Percentiles rank a stretch among this genome's conserved stretches.
phyloP scores from a whole-genome alignment of 208 protist species.

The Giardia muris region DNA sequence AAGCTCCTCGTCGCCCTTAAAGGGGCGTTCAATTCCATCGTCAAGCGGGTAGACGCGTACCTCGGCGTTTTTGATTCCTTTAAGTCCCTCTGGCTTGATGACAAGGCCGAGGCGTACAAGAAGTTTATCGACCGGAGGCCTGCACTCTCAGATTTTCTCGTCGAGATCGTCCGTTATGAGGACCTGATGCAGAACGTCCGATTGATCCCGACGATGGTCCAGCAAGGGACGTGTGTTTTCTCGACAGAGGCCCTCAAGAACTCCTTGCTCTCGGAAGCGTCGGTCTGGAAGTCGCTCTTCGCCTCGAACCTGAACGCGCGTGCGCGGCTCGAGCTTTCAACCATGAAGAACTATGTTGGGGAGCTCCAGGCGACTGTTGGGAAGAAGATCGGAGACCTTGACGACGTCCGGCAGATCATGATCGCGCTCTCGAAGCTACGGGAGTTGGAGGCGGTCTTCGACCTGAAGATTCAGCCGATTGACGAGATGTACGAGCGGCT shows the following conservation, averaged over 20 bases:
- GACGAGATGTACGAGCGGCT: constrained; percentile 72
- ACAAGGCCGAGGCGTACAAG: constrained; percentile 68
- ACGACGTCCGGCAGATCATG: constrained; percentile 74
- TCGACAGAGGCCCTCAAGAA: constrained; percentile 71
- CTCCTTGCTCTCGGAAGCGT: constrained; percentile 62
- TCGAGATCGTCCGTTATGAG: constrained; percentile 59
- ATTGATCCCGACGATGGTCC: constrained; percentile 58
- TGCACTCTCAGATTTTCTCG: constrained; percentile 56
- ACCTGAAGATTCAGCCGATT: constrained; percentile 69
- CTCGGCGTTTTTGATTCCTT: neutral
- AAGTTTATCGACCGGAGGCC: constrained; percentile 36
- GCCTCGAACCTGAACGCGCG: constrained; percentile 69
- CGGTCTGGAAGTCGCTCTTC: constrained; percentile 75
- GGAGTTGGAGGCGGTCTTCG: constrained; percentile 65
- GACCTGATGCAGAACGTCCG: constrained; percentile 66
- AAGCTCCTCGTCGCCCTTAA: constrained; percentile 3
- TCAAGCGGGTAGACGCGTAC: neutral
- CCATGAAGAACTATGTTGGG: constrained; percentile 69
- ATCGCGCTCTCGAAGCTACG: constrained; percentile 66
- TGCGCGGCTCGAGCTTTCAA: constrained; percentile 62
- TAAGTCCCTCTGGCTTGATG: constrained; percentile 67
- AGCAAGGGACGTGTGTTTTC: constrained; percentile 68
- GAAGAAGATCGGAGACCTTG: constrained; percentile 69
- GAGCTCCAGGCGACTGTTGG: constrained; percentile 62
- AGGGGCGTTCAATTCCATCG: neutral